phyloP scores from a whole-genome alignment of 768 basidiomycete species.

The Lentinula boryana region DNA sequence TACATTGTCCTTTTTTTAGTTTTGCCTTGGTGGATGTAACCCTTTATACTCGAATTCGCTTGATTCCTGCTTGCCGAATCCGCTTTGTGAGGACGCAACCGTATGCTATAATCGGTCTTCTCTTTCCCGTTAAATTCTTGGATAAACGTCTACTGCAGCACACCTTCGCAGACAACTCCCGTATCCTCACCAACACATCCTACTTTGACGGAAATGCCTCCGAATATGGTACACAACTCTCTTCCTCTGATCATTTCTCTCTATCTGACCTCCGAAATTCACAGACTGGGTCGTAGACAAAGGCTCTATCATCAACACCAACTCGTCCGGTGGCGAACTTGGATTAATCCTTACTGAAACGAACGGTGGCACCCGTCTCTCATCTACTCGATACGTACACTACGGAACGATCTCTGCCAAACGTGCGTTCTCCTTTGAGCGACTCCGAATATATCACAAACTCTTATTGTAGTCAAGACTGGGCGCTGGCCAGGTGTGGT shows the following conservation, averaged over 20 bases:
- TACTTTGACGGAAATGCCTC: constrained; percentile 71
- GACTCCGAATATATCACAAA: not conserved
- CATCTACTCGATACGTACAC: constrained; percentile 76
- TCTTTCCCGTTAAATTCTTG: not conserved
- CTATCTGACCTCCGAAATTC: not conserved
- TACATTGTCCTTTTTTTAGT: constrained; percentile 31
- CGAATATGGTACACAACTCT: constrained; percentile 44
- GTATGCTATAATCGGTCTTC: constrained; percentile 28
- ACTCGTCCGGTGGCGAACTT: constrained; percentile 57
- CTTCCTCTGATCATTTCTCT: not conserved
- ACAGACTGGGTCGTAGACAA: constrained; percentile 69
- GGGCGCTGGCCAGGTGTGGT: constrained; percentile 78
- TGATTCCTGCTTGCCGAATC: constrained; percentile 64
- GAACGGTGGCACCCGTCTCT: constrained; percentile 73
- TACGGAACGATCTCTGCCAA: constrained; percentile 72
- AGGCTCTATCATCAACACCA: constrained; percentile 61
- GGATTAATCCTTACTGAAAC: constrained; percentile 60
- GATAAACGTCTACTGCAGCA: constrained; percentile 30
- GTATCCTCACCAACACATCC: constrained; percentile 60
- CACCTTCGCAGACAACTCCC: constrained; percentile 58
- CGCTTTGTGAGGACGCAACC: constrained; percentile 60
- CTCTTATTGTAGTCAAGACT: constrained; percentile 53
- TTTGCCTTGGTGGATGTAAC: constrained; percentile 85
- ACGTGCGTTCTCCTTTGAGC: constrained; percentile 27
- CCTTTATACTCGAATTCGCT: constrained; percentile 62